Base-by-base conservation (phyloP, 371 early-diverging fungal genomes). In the Coemansia linderi region DNA sequence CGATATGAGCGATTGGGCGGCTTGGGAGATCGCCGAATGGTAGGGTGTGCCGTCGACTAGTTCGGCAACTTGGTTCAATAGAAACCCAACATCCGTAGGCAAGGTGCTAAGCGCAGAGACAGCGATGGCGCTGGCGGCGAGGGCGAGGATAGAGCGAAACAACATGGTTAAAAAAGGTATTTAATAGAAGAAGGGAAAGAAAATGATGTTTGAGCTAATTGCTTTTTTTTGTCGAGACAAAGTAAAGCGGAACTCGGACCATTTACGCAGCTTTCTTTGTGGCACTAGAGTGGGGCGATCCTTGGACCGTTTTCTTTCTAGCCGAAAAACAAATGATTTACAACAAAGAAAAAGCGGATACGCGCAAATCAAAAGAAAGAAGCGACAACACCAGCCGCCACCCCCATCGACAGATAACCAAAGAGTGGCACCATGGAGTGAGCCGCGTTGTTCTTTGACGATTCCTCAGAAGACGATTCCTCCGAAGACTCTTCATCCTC, bases 1-100 rank as follows among this genome's bases (percentile, higher is more conserved):
- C 1, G 31, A 31, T 4, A 33, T 9, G 4, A 66, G 15, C 13
- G 46, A 60, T 9, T 8, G 17, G 2, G 27, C 46, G n/a, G 61
- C 66, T 4, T 33, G 38, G 4, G 39, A 13, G 2, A 66, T 17
- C 6, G 27, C 6, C 1, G 66, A 24, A 1, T 37, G 43, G 15
- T 61, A 66, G 8, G 29, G 10, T 13, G 46, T 17, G 29, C 29
- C 48, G 10, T 36, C 10, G 15, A 66, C 12, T 1, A 66, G 17
- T 2, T 38, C 66, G 15, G 61, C 66, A 1, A 66, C 66, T 6
- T 66, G 62, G 12, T 24, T 27, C 5, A 48, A 29, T 9, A 48
- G 38, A 10, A 24, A 48, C 2, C 38, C 61, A 13, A 66, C 36
- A 38, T 61, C 38, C 31, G 29, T 60, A 15, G 61, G 46, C 50